Evolutionary conservation across 73 alveolate species (phyloP).

Genomic region (Uronychia setigera): DNA sequence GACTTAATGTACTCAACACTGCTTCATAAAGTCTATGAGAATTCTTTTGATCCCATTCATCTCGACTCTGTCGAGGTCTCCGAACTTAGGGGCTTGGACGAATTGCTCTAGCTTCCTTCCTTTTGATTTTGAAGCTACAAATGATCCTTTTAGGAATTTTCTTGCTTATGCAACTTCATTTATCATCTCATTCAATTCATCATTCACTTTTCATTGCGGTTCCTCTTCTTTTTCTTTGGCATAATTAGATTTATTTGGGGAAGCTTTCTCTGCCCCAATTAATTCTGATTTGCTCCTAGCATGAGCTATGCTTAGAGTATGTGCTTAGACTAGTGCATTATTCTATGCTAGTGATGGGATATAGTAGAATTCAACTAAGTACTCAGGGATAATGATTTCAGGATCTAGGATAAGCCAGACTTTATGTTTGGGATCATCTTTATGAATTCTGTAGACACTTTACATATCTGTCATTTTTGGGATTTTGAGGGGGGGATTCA

Average conservation of each 20-base stretch:
- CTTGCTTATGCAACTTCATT: neutral
- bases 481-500: slow-evolving; percentile 60
- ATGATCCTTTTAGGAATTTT: neutral
- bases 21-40: neutral
- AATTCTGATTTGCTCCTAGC: neutral
- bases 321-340: no score
- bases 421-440: slow-evolving; percentile 71
- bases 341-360: slow-evolving; percentile 3
- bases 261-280: neutral
- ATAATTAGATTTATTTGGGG: neutral
- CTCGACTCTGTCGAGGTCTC: neutral
- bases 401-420: slow-evolving; percentile 87
- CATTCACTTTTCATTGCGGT: neutral
- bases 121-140: neutral
- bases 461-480: slow-evolving; percentile 42
- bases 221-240: no score
- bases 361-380: slow-evolving; percentile 87
- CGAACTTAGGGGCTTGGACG: neutral
- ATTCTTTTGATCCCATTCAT: neutral
- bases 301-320: no score
- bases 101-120: neutral
- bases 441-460: slow-evolving; percentile 72
- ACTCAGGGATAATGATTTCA: slow-evolving; percentile 85
- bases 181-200: neutral
- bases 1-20: neutral